These are phyloP conservation scores for Beta lomatogona DNA, from an alignment of 179 eudicot genomes.

Conservation along the genomic window DNA sequence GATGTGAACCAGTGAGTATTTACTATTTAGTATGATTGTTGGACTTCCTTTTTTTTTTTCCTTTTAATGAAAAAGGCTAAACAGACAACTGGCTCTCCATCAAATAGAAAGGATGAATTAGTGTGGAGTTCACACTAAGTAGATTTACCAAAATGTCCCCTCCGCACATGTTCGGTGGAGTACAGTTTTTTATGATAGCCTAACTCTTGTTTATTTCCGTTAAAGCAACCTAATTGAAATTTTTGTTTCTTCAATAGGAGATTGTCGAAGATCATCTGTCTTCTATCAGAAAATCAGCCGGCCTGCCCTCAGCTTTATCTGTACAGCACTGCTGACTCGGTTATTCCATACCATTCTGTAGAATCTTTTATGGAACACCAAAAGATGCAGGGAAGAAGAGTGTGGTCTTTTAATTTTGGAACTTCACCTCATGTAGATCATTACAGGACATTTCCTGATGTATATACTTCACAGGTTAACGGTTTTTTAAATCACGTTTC, in stretches of 20 bases:
- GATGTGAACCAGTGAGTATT: constrained; percentile 63
- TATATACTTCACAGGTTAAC: constrained; percentile 56
- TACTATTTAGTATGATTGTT: not conserved
- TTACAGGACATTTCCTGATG: constrained; percentile 72
- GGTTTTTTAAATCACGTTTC: constrained; percentile 51
- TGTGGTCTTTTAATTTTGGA: constrained; percentile 58
- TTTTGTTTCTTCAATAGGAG: constrained; percentile 43
- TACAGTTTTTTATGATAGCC: too few species aligned
- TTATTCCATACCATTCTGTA: constrained; percentile 60
- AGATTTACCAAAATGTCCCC: too few species aligned
- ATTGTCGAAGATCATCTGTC: constrained; percentile 48
- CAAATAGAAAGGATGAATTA: too few species aligned
- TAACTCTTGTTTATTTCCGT: not conserved
- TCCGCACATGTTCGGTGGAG: too few species aligned
- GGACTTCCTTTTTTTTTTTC: not conserved
- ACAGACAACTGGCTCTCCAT: too few species aligned
- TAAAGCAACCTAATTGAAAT: constrained; percentile 6
- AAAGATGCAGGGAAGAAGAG: constrained; percentile 58
- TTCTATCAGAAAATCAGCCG: constrained; percentile 67
- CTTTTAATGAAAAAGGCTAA: too few species aligned
- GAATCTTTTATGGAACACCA: constrained; percentile 77
- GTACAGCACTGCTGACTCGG: constrained; percentile 87
- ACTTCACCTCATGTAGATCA: constrained; percentile 96
- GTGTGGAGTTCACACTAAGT: too few species aligned
- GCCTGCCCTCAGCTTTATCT: constrained; percentile 89